Conservation (phyloP, 2,329 filamentous ascomycete species). For the Colletotrichum musicola region DNA sequence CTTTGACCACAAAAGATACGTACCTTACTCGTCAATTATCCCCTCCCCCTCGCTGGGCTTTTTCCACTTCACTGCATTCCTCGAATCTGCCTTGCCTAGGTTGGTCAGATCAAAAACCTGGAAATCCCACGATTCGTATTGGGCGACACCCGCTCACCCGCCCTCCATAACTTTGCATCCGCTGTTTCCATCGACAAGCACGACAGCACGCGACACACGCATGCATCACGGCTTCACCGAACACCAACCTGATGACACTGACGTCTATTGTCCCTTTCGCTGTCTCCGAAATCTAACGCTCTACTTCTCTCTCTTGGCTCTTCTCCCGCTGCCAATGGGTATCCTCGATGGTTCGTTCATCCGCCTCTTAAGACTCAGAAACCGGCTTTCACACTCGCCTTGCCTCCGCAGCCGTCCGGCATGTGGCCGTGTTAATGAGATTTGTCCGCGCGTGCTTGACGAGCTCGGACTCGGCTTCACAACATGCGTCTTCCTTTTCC, state of each 20-base stretch:
- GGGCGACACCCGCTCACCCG: neutral
- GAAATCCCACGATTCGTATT: constrained; percentile 19
- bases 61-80: constrained; percentile 32
- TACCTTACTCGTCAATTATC: constrained; percentile 2
- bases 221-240: too few species aligned
- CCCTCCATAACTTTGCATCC: neutral
- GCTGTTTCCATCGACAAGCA: neutral
- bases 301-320: too few species aligned
- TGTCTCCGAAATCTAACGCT: neutral
- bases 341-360: too few species aligned
- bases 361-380: too few species aligned
- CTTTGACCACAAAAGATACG: constrained; percentile 3
- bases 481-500: neutral
- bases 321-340: too few species aligned
- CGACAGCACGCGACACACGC: constrained; percentile 4
- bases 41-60: constrained; percentile 10
- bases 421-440: too few species aligned
- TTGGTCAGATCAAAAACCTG: neutral
- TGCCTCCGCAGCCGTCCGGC: too few species aligned
- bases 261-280: neutral
- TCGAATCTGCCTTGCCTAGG: neutral
- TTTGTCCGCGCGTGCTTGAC: neutral
- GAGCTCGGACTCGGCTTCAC: constrained; percentile 7
- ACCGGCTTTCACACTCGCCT: too few species aligned
- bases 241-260: neutral